Conservation (phyloP, 768 basidiomycete species). For the Filobasidium wieringae region DNA sequence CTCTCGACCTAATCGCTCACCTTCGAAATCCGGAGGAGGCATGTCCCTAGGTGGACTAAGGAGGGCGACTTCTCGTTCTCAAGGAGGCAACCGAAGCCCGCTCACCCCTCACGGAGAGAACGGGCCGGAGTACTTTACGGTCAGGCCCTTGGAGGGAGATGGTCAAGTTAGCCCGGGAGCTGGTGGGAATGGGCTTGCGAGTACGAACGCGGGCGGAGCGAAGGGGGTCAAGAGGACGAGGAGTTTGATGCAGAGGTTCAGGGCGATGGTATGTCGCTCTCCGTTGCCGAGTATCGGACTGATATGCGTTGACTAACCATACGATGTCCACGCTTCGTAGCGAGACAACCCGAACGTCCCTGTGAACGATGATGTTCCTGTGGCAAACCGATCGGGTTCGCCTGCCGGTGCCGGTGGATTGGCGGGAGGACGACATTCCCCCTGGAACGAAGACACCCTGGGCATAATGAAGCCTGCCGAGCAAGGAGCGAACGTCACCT, state of each 20-base stretch:
- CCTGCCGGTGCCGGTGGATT: neutral
- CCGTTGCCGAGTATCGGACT: neutral
- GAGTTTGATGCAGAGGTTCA: constrained; percentile 39
- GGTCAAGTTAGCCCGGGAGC: neutral
- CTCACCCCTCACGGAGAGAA: neutral
- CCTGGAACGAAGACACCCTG: constrained; percentile 5
- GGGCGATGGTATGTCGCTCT: constrained; percentile 30
- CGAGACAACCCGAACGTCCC: constrained; percentile 22
- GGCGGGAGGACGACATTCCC: constrained; percentile 1
- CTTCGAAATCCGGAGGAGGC: constrained; percentile 27
- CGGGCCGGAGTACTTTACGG: neutral
- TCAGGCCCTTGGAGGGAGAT: neutral
- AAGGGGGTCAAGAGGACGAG: constrained; percentile 35
- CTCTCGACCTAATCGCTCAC: no score
- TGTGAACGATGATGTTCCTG: neutral
- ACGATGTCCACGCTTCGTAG: constrained; percentile 5
- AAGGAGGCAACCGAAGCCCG: neutral
- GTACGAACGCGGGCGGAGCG: neutral
- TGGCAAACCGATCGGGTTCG: constrained; percentile 1
- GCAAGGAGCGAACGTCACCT: neutral
- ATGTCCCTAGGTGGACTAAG: constrained; percentile 23
- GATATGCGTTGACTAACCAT: neutral
- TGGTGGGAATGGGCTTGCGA: neutral
- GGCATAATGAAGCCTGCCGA: neutral
- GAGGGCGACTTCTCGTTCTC: constrained; percentile 5